Evolutionary conservation across 179 eudicot genomes (phyloP), one percentile per base, ranked within the genome.

Genomic region (Heliamphora ciliata): DNA sequence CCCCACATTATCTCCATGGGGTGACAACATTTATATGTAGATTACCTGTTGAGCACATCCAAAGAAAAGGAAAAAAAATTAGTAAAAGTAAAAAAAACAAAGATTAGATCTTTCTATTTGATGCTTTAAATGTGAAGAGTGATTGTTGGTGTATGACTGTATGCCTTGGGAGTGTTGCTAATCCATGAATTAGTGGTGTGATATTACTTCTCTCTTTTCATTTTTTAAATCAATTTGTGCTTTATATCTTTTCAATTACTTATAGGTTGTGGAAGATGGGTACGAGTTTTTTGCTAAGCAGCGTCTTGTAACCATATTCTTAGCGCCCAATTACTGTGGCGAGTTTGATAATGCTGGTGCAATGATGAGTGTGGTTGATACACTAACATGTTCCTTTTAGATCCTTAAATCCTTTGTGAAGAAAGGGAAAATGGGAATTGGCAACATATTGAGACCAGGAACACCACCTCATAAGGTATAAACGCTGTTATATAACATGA

Each of bases 291-390:
- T 92, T 50, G 94, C 97, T 18, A 74, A 92, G 70, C 88, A 94
- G 78, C 97, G 89, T 84, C 90, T 91, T 59, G 94, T 92, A 82
- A 91, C 94, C 76, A 84, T 91, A 84, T 91, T 92, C 82, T 92
- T 92, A 21, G 96, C 96, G 54, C 96, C 95, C 76, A 92, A 92
- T 83, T 92, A 90, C 89, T 90, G 95, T 55, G 95, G 93, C 13
- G 95, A 92, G 88, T 92, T 92, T 87, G 96, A 92, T 82, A 91
- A 92, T 81, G 96, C 94, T 63, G 94, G 92, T 80, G 96, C 94
- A 78, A 89, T 92, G 96, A 90, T 92, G 96, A 92, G 96, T 74
- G 96, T 92, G 81, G 96, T 91, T 84, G 96, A 92, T 83, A 82
- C 90, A 11, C 84, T 91, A 80, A 92, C 92, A 8, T 92, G 97